A percentile compares a stretch with the other conserved stretches of the same genome.
Conservation (phyloP, 2,329 filamentous ascomycete species). For the Bipolaris cookei region DNA sequence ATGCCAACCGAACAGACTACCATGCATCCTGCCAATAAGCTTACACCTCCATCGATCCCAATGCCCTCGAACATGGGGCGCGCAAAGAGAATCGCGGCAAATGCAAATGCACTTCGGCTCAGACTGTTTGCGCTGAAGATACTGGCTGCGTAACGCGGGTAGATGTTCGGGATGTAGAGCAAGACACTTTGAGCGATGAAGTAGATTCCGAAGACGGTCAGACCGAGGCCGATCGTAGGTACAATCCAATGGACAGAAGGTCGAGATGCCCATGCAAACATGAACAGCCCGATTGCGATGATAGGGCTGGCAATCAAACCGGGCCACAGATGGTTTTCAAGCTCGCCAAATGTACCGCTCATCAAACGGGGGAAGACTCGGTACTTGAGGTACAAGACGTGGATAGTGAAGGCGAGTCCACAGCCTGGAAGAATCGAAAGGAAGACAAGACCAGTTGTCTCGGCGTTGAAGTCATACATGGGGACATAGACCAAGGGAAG, state of each 20-base stretch:
- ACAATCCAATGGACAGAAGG: conserved; percentile 63
- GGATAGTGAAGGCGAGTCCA: conserved; percentile 66
- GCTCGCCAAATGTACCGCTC: conserved; percentile 72
- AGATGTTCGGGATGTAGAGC: conserved; percentile 70
- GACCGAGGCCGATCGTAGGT: conserved; percentile 58
- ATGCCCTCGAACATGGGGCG: conserved; percentile 64
- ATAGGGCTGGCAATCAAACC: conserved; percentile 62
- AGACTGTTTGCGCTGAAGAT: conserved; percentile 70
- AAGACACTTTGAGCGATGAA: conserved; percentile 56
- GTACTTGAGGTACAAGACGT: conserved; percentile 78
- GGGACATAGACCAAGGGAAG: conserved; percentile 70
- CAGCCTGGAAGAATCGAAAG: conserved; percentile 79
- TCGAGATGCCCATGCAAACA: conserved; percentile 70
- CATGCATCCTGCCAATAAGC: conserved; percentile 59
- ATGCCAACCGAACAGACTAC: conserved; percentile 59
- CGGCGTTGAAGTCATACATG: conserved; percentile 75
- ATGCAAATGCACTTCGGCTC: conserved; percentile 62
- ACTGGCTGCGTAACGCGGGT: conserved; percentile 53
- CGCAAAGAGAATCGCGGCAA: conserved; percentile 64
- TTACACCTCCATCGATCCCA: conserved; percentile 64
- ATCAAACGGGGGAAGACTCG: conserved; percentile 65
- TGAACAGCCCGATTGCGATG: conserved; percentile 68
- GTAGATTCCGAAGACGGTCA: conserved; percentile 54
- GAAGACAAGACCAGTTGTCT: conserved; percentile 80
- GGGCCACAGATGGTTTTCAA: conserved; percentile 74